Conservation (phyloP, 768 basidiomycete genomes). For the Stropharia rugosoannulata region DNA sequence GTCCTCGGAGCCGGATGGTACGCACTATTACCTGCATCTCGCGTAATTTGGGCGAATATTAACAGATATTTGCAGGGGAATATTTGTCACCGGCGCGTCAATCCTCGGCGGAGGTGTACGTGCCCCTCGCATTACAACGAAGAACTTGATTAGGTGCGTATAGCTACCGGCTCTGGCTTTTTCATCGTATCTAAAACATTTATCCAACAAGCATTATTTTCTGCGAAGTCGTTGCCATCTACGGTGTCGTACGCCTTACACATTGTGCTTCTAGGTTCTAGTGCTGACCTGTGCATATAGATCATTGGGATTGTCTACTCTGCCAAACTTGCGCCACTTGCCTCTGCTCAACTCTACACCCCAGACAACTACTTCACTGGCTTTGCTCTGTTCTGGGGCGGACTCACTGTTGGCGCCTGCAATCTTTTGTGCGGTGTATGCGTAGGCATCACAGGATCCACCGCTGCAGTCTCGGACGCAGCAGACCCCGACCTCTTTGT, state of each 20-base stretch:
- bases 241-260: conserved; percentile 74
- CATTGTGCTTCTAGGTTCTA: neutral
- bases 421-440: conserved; percentile 94
- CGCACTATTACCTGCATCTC: conserved; percentile 22
- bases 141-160: conserved; percentile 92
- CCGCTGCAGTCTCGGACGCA: conserved; percentile 93
- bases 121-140: conserved; percentile 90
- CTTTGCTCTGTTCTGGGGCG: conserved; percentile 96
- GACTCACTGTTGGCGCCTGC: conserved; percentile 89
- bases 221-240: conserved; percentile 99
- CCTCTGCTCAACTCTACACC: conserved; percentile 74
- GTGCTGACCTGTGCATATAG: conserved; percentile 31
- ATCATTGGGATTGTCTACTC: conserved; percentile 98
- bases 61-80: conserved; percentile 65
- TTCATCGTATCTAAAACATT: neutral
- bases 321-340: conserved; percentile 65
- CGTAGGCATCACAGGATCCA: conserved; percentile 94
- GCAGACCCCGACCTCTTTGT: conserved; percentile 94
- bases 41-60: conserved; percentile 5
- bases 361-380: conserved; percentile 92
- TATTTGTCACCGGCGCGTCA: conserved; percentile 95
- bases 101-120: conserved; percentile 96
- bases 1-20: conserved; percentile 96
- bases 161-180: neutral
- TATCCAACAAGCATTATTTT: conserved; percentile 80